These are phyloP conservation scores for Fagopyrum homotropicum DNA, from an alignment of 148 eudicot genomes.

Conservation along the genomic window DNA sequence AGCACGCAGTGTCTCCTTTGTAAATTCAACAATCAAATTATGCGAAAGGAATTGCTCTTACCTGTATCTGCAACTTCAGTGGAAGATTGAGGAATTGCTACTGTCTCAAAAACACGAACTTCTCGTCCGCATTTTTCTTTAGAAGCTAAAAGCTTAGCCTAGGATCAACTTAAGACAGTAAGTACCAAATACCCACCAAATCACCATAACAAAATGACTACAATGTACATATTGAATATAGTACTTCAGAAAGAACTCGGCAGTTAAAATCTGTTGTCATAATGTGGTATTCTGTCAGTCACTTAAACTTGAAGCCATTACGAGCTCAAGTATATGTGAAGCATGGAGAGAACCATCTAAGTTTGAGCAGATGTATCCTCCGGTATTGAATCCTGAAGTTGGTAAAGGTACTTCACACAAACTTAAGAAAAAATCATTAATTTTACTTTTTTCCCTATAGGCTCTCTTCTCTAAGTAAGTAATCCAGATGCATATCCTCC, in stretches of 20 bases:
- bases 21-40: neutral
- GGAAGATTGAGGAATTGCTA: conserved; percentile 32
- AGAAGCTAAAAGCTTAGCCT: conserved; percentile 65
- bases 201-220: neutral
- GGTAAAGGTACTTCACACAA: neutral
- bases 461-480: neutral
- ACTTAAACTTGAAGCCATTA: neutral
- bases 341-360: neutral
- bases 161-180: conserved; percentile 3
- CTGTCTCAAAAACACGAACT: conserved; percentile 61
- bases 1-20: neutral
- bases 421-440: neutral
- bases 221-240: neutral
- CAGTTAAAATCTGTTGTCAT: neutral
- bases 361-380: neutral
- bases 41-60: neutral
- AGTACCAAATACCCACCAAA: neutral
- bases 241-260: neutral
- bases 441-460: neutral
- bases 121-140: conserved; percentile 69
- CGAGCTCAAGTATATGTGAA: neutral
- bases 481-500: neutral
- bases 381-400: neutral
- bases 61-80: conserved; percentile 14
- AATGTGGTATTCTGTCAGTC: neutral